These are phyloP conservation scores for Calonectria hongkongensis DNA, from an alignment of 2,329 filamentous ascomycete species.

Conservation along the genomic window DNA sequence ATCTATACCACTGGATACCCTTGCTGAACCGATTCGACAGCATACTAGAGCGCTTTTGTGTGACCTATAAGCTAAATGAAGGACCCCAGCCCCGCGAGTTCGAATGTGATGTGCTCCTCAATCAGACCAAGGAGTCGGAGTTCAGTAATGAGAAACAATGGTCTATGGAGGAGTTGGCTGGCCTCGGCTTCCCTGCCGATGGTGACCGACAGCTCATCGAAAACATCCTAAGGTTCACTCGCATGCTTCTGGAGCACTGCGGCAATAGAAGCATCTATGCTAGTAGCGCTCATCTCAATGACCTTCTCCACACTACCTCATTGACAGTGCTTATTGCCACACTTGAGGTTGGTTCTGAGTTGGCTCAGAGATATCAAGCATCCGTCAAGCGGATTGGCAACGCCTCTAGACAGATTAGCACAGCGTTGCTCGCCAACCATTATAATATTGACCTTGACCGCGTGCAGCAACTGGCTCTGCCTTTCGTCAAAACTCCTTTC, in stretches of 20 bases:
- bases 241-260: conserved; percentile 92
- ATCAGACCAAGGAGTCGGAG: conserved; percentile 71
- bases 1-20: conserved; percentile 98
- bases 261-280: conserved; percentile 97
- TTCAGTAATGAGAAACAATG: conserved; percentile 70
- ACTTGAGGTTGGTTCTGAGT: conserved; percentile 86
- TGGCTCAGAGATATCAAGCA: conserved; percentile 94
- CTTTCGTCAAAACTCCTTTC: conserved; percentile 84
- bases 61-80: conserved; percentile 85
- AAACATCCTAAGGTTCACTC: conserved; percentile 88
- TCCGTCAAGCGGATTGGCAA: conserved; percentile 86
- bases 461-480: conserved; percentile 87
- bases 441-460: conserved; percentile 88
- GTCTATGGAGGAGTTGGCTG: conserved; percentile 67
- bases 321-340: conserved; percentile 85
- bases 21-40: conserved; percentile 94
- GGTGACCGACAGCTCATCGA: conserved; percentile 89
- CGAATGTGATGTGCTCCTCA: conserved; percentile 77
- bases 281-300: conserved; percentile 92
- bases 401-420: conserved; percentile 79
- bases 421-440: conserved; percentile 86
- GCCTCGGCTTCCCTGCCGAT: conserved; percentile 80
- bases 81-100: conserved; percentile 90
- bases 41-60: conserved; percentile 87
- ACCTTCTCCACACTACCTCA: conserved; percentile 91